phyloP scores from a whole-genome alignment of 192 early-diverging fungal species.

The Coemansia furcata region DNA sequence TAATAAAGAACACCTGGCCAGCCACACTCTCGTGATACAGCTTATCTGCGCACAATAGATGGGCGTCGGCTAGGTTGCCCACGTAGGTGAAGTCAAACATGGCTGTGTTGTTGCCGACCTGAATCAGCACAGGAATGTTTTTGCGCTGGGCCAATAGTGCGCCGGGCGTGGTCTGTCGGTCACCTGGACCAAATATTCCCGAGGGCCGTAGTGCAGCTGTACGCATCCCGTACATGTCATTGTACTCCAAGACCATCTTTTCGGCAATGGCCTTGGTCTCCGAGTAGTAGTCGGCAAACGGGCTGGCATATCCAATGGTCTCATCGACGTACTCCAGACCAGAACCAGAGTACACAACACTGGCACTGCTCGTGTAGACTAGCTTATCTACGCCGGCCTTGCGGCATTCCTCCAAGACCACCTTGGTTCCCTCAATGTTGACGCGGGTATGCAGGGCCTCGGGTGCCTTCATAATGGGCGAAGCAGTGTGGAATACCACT shows the following conservation, averaged over 20 bases:
- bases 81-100: constrained; percentile 94
- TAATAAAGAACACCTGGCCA: constrained; percentile 83
- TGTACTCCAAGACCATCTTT: constrained; percentile 70
- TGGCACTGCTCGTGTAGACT: constrained; percentile 84
- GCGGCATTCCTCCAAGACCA: constrained; percentile 76
- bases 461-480: constrained; percentile 73
- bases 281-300: constrained; percentile 85
- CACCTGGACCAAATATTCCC: constrained; percentile 90
- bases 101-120: constrained; percentile 80
- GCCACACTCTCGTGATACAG: constrained; percentile 56
- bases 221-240: constrained; percentile 59
- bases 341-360: constrained; percentile 83
- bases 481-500: constrained; percentile 87
- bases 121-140: constrained; percentile 61
- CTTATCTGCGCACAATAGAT: constrained; percentile 81
- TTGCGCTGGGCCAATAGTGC: constrained; percentile 62
- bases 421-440: constrained; percentile 85
- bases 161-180: constrained; percentile 67
- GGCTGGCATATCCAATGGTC: constrained; percentile 66
- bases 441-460: constrained; percentile 72
- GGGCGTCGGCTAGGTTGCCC: constrained; percentile 89
- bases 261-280: constrained; percentile 85
- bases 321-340: constrained; percentile 80
- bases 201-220: constrained; percentile 83
- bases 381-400: constrained; percentile 62